Evolutionary conservation across 1,284 basidiomycete genomes (phyloP).

Genomic region (Leccinum fuscescens): DNA sequence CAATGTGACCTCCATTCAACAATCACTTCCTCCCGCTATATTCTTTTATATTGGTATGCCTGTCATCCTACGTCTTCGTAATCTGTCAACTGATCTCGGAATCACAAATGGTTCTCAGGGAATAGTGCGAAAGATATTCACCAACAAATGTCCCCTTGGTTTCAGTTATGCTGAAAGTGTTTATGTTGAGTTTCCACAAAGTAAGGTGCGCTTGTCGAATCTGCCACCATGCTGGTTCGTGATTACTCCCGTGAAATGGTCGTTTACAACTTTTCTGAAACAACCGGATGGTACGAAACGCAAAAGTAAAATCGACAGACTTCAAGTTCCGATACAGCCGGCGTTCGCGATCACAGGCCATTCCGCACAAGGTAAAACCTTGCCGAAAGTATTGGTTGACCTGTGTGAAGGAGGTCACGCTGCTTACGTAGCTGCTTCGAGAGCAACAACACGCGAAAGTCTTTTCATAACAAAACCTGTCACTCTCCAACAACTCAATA

Average conservation of each 20-base stretch:
- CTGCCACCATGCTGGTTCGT: neutral
- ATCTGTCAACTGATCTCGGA: constrained; percentile 30
- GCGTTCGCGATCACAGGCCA: neutral
- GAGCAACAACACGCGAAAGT: neutral
- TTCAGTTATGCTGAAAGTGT: neutral
- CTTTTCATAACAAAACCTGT: neutral
- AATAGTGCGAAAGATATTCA: constrained; percentile 14
- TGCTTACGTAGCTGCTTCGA: neutral
- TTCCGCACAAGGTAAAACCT: neutral
- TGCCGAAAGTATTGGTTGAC: neutral
- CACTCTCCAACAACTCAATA: neutral
- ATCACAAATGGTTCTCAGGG: constrained; percentile 16
- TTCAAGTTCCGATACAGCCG: neutral
- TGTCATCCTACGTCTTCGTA: constrained; percentile 24
- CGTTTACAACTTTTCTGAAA: neutral
- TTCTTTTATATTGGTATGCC: constrained; percentile 30
- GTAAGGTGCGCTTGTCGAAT: neutral
- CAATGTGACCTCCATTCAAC: neutral
- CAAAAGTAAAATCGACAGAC: too few species aligned
- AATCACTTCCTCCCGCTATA: constrained; percentile 15
- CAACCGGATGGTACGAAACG: neutral
- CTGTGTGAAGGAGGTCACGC: neutral
- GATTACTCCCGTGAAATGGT: neutral
- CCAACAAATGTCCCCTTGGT: neutral
- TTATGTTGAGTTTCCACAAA: neutral